Base-by-base conservation (phyloP, 345 rosid genomes). In the Laguncularia racemosa region DNA sequence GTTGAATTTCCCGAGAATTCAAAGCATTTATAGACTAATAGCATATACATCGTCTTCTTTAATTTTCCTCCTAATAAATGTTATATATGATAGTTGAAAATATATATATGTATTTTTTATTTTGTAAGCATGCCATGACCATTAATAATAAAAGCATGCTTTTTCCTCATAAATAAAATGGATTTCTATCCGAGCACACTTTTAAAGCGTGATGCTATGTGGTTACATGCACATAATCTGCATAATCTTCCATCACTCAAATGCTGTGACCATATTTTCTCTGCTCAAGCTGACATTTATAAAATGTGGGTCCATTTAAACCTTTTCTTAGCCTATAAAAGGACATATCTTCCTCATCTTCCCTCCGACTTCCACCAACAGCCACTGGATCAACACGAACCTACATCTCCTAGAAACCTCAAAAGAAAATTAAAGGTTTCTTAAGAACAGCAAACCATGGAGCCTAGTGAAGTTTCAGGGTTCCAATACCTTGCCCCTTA, bases 401-500 rank as follows among this genome's bases (percentile, higher is more conserved):
- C 2, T 6, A 20, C 23, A 44, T 58, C 76, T 58, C 51, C 71
- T 12, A 69, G 58, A 38, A 54, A 45, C 48, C 60, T 56, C 43
- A 19, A 33, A 55, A 53, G 28, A 33, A 28, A 47, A 9, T 16
- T 46, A 54, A 26, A 44, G 44, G 55, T 20, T 48, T 52, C 14
- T 38, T 18, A 38, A 6, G 44, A 52, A 21, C 13, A 17, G n/a
- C 18, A 40, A 57, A 18, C 14, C 44, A 84, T 81, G 83, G 84
- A 77, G 61, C 96, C 89, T 2, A 51, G 71, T 60, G 88, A 84
- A 48, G 71, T 77, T 59, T 59, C 85, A 64, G 77, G 78, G n/a
- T 63, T 78, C 62, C 81, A 71, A 61, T 78, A 62, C 61, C 73
- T 66, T 26, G 43, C 74, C 15, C 65, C 76, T 46, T 55, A 80